Evolutionary conservation across 140 eudicot genomes (phyloP).

Genomic region (Eryngium alpinum): DNA sequence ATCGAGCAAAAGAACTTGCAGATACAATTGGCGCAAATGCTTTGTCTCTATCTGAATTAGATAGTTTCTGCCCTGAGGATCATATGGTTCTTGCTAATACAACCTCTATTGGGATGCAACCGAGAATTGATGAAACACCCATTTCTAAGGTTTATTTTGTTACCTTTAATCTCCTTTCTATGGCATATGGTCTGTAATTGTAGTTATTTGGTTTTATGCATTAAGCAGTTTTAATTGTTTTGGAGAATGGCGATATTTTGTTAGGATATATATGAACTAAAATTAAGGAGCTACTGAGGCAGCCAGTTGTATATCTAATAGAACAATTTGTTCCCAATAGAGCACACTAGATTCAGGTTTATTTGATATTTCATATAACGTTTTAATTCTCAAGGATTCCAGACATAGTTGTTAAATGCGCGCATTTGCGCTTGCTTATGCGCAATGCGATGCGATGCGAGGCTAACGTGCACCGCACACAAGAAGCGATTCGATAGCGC

Average conservation of each 20-base stretch:
- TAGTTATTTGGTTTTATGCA: not conserved
- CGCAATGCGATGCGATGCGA: no score
- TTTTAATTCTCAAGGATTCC: not conserved
- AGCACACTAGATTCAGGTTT: not conserved
- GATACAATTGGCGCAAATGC: conserved; percentile 78
- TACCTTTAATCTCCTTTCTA: conserved; percentile 6
- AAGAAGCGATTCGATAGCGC: no score
- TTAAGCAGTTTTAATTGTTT: not conserved
- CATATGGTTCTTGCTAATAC: conserved; percentile 94
- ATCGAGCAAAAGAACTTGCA: conserved; percentile 91
- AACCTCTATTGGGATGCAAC: conserved; percentile 96
- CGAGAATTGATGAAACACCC: conserved; percentile 83
- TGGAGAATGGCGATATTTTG: not conserved
- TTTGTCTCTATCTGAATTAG: conserved; percentile 63
- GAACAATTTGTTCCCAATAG: not conserved
- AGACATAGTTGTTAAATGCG: no score
- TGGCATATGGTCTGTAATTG: not conserved
- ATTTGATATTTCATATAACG: not conserved
- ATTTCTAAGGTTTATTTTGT: conserved; percentile 73
- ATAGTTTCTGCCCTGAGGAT: conserved; percentile 60
- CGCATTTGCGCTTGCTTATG: no score
- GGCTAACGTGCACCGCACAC: no score
- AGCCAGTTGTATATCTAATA: not conserved
- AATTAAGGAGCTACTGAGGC: not conserved
- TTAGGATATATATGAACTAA: not conserved